These are phyloP conservation scores for Heliocybe sulcata DNA, from an alignment of 1,284 basidiomycete genomes.

Conservation along the genomic window DNA sequence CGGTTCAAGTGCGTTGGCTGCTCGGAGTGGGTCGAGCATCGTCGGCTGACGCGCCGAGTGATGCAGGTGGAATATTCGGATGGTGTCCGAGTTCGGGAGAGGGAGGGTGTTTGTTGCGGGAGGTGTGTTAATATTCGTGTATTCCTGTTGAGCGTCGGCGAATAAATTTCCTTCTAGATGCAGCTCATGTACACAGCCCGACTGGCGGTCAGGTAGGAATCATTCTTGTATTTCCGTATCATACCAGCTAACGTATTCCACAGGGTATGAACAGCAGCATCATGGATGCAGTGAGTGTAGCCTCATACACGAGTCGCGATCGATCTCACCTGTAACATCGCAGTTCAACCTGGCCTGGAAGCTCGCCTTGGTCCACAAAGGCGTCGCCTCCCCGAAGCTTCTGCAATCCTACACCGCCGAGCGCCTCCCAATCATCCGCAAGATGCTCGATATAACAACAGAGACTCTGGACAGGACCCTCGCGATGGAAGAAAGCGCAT, in stretches of 20 bases:
- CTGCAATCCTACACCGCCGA: no score
- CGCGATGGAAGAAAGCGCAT: neutral
- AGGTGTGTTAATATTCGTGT: neutral
- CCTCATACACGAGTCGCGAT: no score
- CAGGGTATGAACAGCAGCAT: slow-evolving; percentile 1
- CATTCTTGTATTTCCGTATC: no score
- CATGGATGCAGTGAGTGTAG: no score
- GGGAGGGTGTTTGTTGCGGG: neutral
- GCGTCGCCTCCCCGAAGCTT: no score
- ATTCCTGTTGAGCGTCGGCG: neutral
- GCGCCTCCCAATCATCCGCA: no score
- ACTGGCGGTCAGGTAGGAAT: neutral
- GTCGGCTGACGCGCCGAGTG: neutral
- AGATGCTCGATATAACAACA: no score
- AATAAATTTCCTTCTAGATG: neutral
- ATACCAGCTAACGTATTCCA: no score
- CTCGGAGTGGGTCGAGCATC: neutral
- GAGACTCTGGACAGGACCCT: slow-evolving; percentile 5
- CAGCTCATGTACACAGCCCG: neutral
- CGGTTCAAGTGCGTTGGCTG: neutral
- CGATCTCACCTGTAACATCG: no score
- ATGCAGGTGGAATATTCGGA: neutral
- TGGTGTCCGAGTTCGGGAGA: neutral
- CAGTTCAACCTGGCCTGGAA: no score
- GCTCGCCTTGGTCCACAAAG: no score